Percentiles rank a stretch among this genome's conserved stretches.
Conservation (phyloP, 2,329 filamentous ascomycete species). For the Cladosporium sp. region DNA sequence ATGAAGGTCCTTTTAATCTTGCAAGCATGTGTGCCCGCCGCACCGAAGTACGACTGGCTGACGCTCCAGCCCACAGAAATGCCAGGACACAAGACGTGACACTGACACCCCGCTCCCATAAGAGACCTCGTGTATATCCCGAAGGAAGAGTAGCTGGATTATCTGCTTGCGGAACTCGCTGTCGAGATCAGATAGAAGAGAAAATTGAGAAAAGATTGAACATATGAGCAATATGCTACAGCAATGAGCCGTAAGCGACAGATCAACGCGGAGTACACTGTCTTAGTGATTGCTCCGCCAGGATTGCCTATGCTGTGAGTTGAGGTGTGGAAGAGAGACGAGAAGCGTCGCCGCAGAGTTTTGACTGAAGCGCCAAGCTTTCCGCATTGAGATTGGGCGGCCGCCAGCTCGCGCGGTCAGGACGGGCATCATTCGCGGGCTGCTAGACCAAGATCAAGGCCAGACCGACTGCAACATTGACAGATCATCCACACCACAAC, state of each 20-base stretch:
- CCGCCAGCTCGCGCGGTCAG: not conserved
- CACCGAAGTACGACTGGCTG: conserved; percentile 16
- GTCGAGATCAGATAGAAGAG: not conserved
- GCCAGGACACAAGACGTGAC: conserved; percentile 26
- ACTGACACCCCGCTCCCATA: conserved; percentile 26
- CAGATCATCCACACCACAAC: not conserved
- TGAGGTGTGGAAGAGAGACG: too few species aligned
- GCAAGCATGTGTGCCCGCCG: conserved; percentile 17
- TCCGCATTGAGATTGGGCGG: not conserved
- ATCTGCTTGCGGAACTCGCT: conserved; percentile 20
- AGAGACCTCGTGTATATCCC: conserved; percentile 26
- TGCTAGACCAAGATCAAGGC: too few species aligned
- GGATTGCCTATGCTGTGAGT: too few species aligned
- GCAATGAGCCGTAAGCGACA: too few species aligned
- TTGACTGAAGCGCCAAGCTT: not conserved
- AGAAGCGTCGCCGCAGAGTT: not conserved
- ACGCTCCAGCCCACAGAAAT: conserved; percentile 25
- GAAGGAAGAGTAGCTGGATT: conserved; percentile 25
- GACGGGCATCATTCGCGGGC: too few species aligned
- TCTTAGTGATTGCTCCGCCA: not conserved
- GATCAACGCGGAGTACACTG: not conserved
- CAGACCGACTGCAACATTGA: not conserved
- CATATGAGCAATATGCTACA: not conserved
- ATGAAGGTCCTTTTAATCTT: conserved; percentile 30
- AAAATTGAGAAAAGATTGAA: not conserved